A percentile compares a stretch with the other conserved stretches of the same genome.
Evolutionary conservation across 352 stramenopile species (phyloP).

Genomic region (Phytophthora megakarya): DNA sequence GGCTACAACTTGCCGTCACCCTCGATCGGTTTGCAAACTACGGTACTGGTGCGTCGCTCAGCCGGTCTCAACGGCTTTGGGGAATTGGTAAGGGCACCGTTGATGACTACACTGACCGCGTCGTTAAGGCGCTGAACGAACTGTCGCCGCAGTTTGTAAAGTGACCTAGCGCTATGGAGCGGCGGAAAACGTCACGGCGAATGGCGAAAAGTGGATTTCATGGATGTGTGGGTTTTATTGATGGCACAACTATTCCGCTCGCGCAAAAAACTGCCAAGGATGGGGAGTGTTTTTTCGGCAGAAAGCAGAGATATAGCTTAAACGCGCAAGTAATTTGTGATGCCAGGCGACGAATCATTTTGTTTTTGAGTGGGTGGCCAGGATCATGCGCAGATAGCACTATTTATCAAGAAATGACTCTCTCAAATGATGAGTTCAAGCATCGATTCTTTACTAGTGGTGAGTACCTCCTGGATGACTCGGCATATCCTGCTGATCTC

Average conservation of each 20-base stretch:
- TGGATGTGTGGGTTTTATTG: constrained; percentile 8
- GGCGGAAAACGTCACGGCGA: neutral
- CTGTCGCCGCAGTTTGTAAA: neutral
- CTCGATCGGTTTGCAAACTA: constrained; percentile 1
- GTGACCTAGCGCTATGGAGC: neutral
- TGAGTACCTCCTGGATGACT: neutral
- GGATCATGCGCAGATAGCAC: neutral
- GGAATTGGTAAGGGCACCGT: neutral
- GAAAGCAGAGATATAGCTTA: neutral
- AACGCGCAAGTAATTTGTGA: no score
- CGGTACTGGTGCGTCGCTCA: neutral
- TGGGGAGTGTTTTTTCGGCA: neutral
- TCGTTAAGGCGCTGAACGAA: neutral
- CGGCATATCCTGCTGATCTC: neutral
- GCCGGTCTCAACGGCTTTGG: neutral
- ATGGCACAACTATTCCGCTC: neutral
- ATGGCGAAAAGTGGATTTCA: neutral
- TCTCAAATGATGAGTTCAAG: neutral
- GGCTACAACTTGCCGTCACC: neutral
- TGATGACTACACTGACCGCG: neutral
- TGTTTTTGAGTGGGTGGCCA: no score
- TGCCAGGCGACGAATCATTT: no score
- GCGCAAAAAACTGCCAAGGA: neutral
- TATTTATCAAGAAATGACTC: neutral
- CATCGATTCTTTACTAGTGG: no score